phyloP scores from a whole-genome alignment of 2,329 filamentous ascomycete species.

The Dryadomyces sulphureus region DNA sequence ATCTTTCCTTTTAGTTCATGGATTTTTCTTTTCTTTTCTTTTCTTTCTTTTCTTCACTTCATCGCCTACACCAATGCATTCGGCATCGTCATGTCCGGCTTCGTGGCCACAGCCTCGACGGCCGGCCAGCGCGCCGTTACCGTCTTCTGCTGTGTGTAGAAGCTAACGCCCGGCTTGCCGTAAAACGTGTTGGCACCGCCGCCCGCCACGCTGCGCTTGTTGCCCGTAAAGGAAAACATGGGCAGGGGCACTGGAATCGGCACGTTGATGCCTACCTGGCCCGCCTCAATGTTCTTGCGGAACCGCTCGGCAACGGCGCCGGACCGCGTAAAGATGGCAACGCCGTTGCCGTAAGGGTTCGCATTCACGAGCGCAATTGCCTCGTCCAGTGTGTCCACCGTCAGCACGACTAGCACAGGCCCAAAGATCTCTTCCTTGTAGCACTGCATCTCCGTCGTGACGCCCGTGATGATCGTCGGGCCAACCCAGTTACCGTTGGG shows the following conservation, averaged over 20 bases:
- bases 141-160: conserved; percentile 95
- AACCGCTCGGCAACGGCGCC: conserved; percentile 64
- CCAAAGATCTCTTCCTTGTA: conserved; percentile 79
- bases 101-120: conserved; percentile 70
- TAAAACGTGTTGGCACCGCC: conserved; percentile 92
- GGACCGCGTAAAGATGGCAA: conserved; percentile 67
- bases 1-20: background rate
- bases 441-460: conserved; percentile 67
- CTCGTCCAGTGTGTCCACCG: conserved; percentile 62
- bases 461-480: conserved; percentile 69
- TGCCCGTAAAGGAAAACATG: conserved; percentile 59
- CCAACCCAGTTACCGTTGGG: conserved; percentile 74
- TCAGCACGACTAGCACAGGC: conserved; percentile 67
- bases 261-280: conserved; percentile 76
- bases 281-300: conserved; percentile 67
- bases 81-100: conserved; percentile 82
- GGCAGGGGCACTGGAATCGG: conserved; percentile 58
- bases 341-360: conserved; percentile 78
- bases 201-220: conserved; percentile 83
- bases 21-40: background rate
- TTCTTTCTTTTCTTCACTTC: background rate
- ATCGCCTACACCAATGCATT: conserved; percentile 12
- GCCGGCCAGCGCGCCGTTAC: conserved; percentile 82
- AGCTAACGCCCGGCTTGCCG: conserved; percentile 77
- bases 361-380: conserved; percentile 68